These are phyloP conservation scores for Begonia loranthoides DNA, from an alignment of 306 rosid species.

Conservation along the genomic window DNA sequence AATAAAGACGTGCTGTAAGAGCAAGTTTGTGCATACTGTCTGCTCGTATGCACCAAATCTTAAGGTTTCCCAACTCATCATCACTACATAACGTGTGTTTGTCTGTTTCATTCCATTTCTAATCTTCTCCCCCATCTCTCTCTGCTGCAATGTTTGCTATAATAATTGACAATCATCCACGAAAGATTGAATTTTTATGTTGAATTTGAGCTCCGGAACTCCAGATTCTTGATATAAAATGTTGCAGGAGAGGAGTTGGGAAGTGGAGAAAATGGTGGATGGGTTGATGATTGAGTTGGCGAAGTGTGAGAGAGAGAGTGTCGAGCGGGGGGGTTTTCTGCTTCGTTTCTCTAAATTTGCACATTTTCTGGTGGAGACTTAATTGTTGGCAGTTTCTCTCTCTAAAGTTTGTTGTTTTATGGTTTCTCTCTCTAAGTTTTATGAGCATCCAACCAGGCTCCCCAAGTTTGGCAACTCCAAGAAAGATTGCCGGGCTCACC, in stretches of 20 bases:
- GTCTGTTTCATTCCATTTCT: too few relatives aligned
- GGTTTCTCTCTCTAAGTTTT: not conserved
- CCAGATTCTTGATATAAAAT: too few relatives aligned
- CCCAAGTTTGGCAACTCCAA: too few relatives aligned
- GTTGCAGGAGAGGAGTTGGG: too few relatives aligned
- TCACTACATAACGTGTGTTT: constrained; percentile 10
- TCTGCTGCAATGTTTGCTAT: too few relatives aligned
- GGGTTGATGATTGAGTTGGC: constrained; percentile 39
- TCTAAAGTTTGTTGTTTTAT: too few relatives aligned
- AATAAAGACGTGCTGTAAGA: constrained; percentile 2
- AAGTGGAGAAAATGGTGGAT: not conserved
- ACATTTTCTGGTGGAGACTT: constrained; percentile 34
- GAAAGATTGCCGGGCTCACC: too few relatives aligned
- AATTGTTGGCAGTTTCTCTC: too few relatives aligned
- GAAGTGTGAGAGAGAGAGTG: constrained; percentile 91
- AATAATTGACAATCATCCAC: too few relatives aligned
- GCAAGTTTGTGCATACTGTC: not conserved
- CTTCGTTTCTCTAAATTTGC: constrained; percentile 45
- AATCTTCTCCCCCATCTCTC: not conserved
- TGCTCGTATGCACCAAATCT: constrained; percentile 8
- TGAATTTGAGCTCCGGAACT: too few relatives aligned
- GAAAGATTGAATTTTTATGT: too few relatives aligned
- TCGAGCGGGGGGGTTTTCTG: constrained; percentile 40
- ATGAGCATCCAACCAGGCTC: too few relatives aligned
- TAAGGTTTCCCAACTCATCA: constrained; percentile 7